These are phyloP conservation scores for Angophora floribunda DNA, from an alignment of 345 rosid genomes.

Conservation along the genomic window DNA sequence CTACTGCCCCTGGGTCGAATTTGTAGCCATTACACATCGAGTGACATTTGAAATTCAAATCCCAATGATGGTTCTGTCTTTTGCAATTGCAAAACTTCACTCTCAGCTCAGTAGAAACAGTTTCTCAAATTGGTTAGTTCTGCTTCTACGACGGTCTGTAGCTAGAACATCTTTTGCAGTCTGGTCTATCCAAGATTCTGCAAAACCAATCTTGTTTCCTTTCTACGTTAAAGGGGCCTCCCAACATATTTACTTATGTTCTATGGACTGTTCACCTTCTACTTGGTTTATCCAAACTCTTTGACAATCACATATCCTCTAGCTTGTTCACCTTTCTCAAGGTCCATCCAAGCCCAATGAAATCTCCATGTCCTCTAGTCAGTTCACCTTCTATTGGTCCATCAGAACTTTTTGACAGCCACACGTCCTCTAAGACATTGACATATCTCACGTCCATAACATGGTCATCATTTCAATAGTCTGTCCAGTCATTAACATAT, in stretches of 20 bases:
- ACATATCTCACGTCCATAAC: background rate
- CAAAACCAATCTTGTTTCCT: background rate
- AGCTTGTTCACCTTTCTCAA: background rate
- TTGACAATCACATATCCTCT: background rate
- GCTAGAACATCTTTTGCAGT: background rate
- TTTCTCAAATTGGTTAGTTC: background rate
- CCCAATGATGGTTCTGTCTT: background rate
- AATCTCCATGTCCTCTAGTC: background rate
- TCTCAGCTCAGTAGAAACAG: background rate
- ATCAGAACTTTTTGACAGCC: background rate
- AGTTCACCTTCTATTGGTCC: background rate
- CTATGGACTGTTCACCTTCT: background rate
- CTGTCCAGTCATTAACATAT: background rate
- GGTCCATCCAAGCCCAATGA: background rate
- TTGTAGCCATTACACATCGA: background rate
- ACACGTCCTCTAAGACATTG: background rate
- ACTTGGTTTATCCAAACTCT: background rate
- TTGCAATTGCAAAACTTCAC: background rate
- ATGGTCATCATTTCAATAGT: background rate
- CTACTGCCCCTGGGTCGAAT: background rate
- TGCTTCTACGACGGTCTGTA: background rate
- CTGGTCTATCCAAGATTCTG: background rate
- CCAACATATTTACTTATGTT: background rate
- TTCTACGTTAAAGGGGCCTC: background rate
- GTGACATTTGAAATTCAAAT: background rate